These are phyloP conservation scores for Spathaspora gorwiae DNA, from an alignment of 805 yeast species.

Conservation along the genomic window DNA sequence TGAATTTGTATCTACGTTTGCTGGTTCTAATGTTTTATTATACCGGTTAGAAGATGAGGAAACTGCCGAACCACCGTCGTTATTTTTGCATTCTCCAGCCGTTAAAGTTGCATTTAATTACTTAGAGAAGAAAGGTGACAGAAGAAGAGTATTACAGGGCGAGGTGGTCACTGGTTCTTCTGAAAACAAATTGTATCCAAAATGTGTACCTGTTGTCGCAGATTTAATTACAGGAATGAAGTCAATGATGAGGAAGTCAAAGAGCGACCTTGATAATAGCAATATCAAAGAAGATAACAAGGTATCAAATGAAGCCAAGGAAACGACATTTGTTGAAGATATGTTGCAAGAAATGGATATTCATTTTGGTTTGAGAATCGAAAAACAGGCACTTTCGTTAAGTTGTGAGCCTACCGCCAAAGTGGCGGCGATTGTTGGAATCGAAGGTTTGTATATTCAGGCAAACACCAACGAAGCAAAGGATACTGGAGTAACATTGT, in stretches of 20 bases:
- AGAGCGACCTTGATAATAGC: neutral
- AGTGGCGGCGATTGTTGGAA: slow-evolving; percentile 79
- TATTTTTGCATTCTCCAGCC: slow-evolving; percentile 72
- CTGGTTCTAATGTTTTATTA: slow-evolving; percentile 62
- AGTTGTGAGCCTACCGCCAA: slow-evolving; percentile 95
- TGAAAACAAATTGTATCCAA: slow-evolving; percentile 62
- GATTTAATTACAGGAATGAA: slow-evolving; percentile 54
- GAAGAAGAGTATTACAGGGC: slow-evolving; percentile 43
- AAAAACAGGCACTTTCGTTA: slow-evolving; percentile 67
- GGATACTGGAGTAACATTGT: slow-evolving; percentile 36
- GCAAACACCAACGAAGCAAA: slow-evolving; percentile 45
- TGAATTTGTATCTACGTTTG: slow-evolving; percentile 54
- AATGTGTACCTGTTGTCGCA: slow-evolving; percentile 72
- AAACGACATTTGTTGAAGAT: slow-evolving; percentile 7
- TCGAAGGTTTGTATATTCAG: slow-evolving; percentile 61
- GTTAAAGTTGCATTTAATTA: slow-evolving; percentile 57
- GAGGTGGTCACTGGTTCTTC: slow-evolving; percentile 66
- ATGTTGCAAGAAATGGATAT: slow-evolving; percentile 55
- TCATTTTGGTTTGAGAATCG: slow-evolving; percentile 59
- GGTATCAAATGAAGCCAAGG: slow-evolving; percentile 24
- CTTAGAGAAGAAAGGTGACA: slow-evolving; percentile 24
- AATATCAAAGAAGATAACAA: neutral
- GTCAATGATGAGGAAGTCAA: slow-evolving; percentile 36
- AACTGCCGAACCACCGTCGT: slow-evolving; percentile 39
- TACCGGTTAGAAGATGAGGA: slow-evolving; percentile 38